Evolutionary conservation across 1,284 basidiomycete genomes (phyloP).

Genomic region (Puccinia polysora): DNA sequence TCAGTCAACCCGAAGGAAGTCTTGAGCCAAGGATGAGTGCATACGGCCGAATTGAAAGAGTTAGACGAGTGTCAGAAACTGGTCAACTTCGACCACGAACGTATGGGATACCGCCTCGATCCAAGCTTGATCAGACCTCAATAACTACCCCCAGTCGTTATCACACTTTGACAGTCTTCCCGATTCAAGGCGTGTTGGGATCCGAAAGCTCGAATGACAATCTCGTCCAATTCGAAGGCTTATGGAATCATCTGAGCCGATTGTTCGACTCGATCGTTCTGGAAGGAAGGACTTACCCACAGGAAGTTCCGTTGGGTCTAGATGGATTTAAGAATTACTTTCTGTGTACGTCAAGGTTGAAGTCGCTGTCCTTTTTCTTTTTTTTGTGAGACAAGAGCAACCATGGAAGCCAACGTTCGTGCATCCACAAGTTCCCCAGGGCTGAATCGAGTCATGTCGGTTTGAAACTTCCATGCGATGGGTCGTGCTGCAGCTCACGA

Average conservation of each 20-base stretch:
- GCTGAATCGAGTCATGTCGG: too few species aligned
- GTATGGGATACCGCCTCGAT: not conserved
- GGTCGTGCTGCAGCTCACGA: too few species aligned
- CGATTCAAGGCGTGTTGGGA: not conserved
- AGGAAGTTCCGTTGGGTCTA: slow-evolving; percentile 1
- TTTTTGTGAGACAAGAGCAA: too few species aligned
- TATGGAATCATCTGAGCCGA: slow-evolving; percentile 13
- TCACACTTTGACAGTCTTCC: slow-evolving; percentile 1
- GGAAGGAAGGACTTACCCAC: slow-evolving; percentile 17
- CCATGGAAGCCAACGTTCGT: too few species aligned
- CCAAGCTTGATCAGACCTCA: too few species aligned
- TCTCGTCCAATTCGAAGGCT: not conserved
- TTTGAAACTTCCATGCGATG: too few species aligned
- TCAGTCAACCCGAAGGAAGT: too few species aligned
- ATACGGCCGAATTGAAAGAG: slow-evolving; percentile 2
- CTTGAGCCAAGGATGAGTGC: slow-evolving; percentile 12
- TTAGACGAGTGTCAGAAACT: not conserved
- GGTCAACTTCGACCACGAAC: slow-evolving; percentile 16
- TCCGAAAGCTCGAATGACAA: not conserved
- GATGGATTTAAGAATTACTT: slow-evolving; percentile 16
- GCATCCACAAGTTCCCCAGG: too few species aligned
- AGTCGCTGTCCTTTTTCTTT: too few species aligned
- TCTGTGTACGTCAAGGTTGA: slow-evolving; percentile 11
- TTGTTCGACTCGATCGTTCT: slow-evolving; percentile 12
- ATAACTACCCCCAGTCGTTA: too few species aligned